A percentile compares a stretch with the other conserved stretches of the same genome.
These are phyloP conservation scores for Rutstroemia sp. DNA, from an alignment of 2,329 filamentous ascomycete species.

Conservation along the genomic window DNA sequence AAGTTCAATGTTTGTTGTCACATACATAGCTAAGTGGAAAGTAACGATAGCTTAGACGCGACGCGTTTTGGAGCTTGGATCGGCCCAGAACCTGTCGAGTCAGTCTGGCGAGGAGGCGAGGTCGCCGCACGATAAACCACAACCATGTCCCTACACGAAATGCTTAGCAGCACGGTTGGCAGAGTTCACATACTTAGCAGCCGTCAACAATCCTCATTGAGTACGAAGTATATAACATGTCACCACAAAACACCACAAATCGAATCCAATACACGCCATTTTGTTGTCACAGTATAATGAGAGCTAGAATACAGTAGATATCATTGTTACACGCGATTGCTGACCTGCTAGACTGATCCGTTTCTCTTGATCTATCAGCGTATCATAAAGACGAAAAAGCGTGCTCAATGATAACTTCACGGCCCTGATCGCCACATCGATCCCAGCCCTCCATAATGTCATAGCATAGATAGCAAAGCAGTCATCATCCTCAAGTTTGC, in stretches of 20 bases:
- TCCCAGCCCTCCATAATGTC: conserved; percentile 24
- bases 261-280: background rate
- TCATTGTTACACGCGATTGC: conserved; percentile 22
- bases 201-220: background rate
- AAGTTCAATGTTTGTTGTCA: background rate
- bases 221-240: background rate
- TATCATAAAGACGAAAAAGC: background rate
- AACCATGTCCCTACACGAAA: too few species aligned
- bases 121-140: too few species aligned
- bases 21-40: background rate
- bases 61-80: background rate
- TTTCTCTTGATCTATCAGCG: conserved; percentile 15
- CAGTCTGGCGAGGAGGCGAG: too few species aligned
- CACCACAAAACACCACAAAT: background rate
- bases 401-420: conserved; percentile 21
- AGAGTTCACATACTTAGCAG: too few species aligned
- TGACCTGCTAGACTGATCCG: conserved; percentile 21
- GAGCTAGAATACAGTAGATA: conserved; percentile 28
- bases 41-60: background rate
- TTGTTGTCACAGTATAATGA: conserved; percentile 19
- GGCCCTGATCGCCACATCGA: conserved; percentile 20
- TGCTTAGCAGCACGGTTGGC: too few species aligned
- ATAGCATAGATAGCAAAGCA: conserved; percentile 16
- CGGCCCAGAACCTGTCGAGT: too few species aligned
- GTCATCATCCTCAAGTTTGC: conserved; percentile 1